Conservation (phyloP, 164 flowering plant species). For the Nymphaea colorata region DNA sequence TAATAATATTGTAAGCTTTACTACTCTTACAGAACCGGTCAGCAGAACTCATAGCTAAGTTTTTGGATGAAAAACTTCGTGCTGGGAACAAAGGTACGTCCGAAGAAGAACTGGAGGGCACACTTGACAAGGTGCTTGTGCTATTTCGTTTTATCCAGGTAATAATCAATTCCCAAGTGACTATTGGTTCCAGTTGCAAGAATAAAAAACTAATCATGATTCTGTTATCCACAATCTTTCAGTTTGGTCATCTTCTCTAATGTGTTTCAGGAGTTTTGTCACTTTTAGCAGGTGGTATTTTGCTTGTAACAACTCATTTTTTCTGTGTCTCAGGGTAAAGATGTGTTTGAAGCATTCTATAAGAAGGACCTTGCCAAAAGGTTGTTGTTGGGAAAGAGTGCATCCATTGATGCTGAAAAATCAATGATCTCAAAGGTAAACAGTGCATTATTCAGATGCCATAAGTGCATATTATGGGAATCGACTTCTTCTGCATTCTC, state of each 20-base stretch:
- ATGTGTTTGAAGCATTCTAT: slow-evolving; percentile 98
- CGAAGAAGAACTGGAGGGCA: slow-evolving; percentile 96
- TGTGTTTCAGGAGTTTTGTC: neutral
- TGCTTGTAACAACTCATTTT: neutral
- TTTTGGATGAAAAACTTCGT: slow-evolving; percentile 97
- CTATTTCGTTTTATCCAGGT: slow-evolving; percentile 97
- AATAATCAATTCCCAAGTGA: slow-evolving; percentile 2
- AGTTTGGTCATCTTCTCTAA: neutral
- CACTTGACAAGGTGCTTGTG: slow-evolving; percentile 89
- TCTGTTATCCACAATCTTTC: neutral
- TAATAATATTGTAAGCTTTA: too few relatives aligned
- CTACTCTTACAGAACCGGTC: slow-evolving; percentile 62
- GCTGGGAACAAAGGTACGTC: slow-evolving; percentile 99
- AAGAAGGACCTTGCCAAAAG: slow-evolving; percentile 99
- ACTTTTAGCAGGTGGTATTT: neutral
- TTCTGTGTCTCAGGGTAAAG: slow-evolving; percentile 59
- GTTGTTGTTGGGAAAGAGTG: slow-evolving; percentile 89
- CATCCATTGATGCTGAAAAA: slow-evolving; percentile 99
- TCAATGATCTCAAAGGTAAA: slow-evolving; percentile 96
- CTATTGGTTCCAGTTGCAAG: too few relatives aligned
- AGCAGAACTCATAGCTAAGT: slow-evolving; percentile 96
- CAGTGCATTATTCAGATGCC: too few relatives aligned
- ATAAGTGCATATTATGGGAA: too few relatives aligned
- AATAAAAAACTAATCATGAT: too few relatives aligned
- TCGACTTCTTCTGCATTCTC: neutral